Percentiles rank a stretch among this genome's conserved stretches.
Conservation (phyloP, 129 eudicot species). For the Centrapalus pauciflorus region DNA sequence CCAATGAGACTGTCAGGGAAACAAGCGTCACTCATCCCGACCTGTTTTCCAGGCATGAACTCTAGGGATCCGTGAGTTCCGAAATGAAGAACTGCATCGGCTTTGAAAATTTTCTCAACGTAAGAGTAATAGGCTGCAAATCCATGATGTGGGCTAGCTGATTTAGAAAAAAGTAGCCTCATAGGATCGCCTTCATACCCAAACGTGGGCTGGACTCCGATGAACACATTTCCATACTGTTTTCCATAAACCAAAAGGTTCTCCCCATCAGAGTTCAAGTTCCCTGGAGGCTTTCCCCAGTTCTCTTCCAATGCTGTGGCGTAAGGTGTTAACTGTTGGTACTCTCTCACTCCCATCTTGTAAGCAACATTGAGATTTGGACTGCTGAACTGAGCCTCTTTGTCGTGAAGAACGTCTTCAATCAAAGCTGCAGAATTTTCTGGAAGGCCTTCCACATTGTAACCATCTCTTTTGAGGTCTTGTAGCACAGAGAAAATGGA, state of each 20-base stretch:
- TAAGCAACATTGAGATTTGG: conserved; percentile 89
- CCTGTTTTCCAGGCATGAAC: conserved; percentile 99
- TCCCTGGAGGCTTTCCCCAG: conserved; percentile 99
- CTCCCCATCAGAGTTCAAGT: conserved; percentile 93
- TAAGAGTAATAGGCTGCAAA: conserved; percentile 97
- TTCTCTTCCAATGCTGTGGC: conserved; percentile 79
- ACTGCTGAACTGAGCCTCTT: conserved; percentile 97
- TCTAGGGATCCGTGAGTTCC: conserved; percentile 98
- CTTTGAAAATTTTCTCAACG: conserved; percentile 89
- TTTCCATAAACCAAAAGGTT: conserved; percentile 94
- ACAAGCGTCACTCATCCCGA: conserved; percentile 98
- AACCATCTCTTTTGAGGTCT: conserved; percentile 79
- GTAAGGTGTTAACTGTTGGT: conserved; percentile 79
- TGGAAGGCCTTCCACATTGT: conserved; percentile 87
- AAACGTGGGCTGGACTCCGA: conserved; percentile 99
- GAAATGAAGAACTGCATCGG: conserved; percentile 95
- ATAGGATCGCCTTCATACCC: conserved; percentile 99
- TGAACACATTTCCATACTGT: conserved; percentile 84
- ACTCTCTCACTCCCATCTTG: conserved; percentile 92
- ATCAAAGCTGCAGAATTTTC: conserved; percentile 70
- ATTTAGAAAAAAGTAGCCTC: conserved; percentile 94
- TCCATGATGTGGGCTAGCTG: conserved; percentile 98
- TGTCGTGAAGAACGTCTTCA: conserved; percentile 94
- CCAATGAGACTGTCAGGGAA: conserved; percentile 94
- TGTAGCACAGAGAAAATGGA: conserved; percentile 83